Evolutionary conservation across 495 filamentous ascomycete genomes (phyloP), one percentile per base, ranked within the genome.

Genomic region (Penicillium simplicissimum): DNA sequence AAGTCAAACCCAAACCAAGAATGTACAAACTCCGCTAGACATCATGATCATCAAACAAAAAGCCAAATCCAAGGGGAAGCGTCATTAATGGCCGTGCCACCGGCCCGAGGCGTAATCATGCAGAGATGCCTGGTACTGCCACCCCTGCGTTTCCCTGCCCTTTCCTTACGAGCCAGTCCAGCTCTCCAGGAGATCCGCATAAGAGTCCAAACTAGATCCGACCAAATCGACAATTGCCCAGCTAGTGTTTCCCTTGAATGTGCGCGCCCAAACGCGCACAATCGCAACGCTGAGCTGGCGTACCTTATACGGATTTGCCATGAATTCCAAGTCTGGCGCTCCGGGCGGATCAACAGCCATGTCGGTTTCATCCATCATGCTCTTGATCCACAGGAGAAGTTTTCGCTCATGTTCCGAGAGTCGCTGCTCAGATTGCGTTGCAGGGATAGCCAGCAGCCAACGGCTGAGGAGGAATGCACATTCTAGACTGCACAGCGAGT

Each of bases 291-390:
- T 81, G 3, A 82, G 71, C 63, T 80, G 79, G 11, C 72, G 76
- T 37, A 75, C 76, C 59, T 82, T 82, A 55, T 72, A 78, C 15
- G 73, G 77, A 55, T 77, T 78, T 23, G 76, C 65, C 61, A 82
- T 70, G 60, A 82, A 80, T 0, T 80, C 77, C 48, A 76, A 49
- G 36, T 82, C 76, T 14, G 75, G 76, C 31, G 76, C 72, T 9
- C 77, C 78, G 8, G 74, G 71, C 8, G 74, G 74, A 66, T 77
- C 74, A 38, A 88, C 85, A 45, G 87, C 86, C 70, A 90, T 87
- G 61, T 89, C 87, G 9, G 89, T 91, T 77, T 92, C 89, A 67
- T 89, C 86, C 64, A 92, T 81, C 85, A 92, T 89, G 64, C 84
- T 87, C 55, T 87, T 85, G 38, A 92, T 81, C 79, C 84, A 88